A percentile compares a stretch with the other conserved stretches of the same genome.
Conservation (phyloP, 768 basidiomycete genomes). For the Sarcodon sp. region DNA sequence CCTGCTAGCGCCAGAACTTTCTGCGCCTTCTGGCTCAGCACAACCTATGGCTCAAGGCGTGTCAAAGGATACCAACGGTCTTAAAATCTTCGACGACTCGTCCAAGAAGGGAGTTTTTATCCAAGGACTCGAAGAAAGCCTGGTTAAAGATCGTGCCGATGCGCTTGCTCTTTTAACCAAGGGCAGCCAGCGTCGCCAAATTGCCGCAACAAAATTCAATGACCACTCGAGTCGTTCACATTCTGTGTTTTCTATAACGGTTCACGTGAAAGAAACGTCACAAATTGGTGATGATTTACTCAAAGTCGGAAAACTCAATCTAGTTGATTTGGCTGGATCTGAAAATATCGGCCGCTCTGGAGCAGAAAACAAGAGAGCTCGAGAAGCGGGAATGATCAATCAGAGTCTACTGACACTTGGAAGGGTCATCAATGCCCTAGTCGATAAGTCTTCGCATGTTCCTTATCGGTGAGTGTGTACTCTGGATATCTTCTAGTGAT, state of each 20-base stretch:
- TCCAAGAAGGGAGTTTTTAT: conserved; percentile 85
- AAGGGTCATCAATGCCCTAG: conserved; percentile 90
- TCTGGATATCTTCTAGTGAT: conserved; percentile 2
- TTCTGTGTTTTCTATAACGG: conserved; percentile 93
- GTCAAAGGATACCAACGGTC: conserved; percentile 34
- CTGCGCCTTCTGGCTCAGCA: conserved; percentile 46
- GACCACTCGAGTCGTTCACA: conserved; percentile 96
- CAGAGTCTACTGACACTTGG: conserved; percentile 95
- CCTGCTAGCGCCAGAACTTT: conserved; percentile 70
- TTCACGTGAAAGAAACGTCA: conserved; percentile 80
- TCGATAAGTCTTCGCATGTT: conserved; percentile 83
- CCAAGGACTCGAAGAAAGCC: conserved; percentile 86
- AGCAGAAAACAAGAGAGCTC: conserved; percentile 87
- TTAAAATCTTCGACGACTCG: conserved; percentile 91
- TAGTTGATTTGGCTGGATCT: conserved; percentile 94
- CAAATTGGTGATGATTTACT: conserved; percentile 76
- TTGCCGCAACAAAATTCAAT: conserved; percentile 95
- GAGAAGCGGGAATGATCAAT: conserved; percentile 98
- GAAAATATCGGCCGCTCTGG: conserved; percentile 96
- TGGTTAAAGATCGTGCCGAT: conserved; percentile 72
- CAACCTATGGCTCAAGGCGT: conserved; percentile 71
- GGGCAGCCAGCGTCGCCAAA: conserved; percentile 84
- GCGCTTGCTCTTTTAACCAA: conserved; percentile 78
- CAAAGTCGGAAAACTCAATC: conserved; percentile 89
- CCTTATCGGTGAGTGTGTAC: conserved; percentile 66